Percentiles rank a stretch among this genome's conserved stretches.
phyloP scores from a whole-genome alignment of 2,329 filamentous ascomycete species.

The Daldinia sp. region DNA sequence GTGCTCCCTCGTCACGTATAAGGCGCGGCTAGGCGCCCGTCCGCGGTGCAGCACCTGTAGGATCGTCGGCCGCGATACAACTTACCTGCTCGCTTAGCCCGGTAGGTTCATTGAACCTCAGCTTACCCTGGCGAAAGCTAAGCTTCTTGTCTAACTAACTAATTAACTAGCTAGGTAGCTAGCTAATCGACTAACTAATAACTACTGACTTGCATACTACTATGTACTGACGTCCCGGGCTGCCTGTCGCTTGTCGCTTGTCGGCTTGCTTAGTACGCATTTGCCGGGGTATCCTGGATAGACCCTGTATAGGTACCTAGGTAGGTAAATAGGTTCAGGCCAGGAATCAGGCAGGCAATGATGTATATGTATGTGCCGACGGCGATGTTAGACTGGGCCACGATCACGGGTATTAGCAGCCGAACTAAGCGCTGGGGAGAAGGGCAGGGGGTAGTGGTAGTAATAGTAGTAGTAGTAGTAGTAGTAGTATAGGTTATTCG shows the following conservation, averaged over 20 bases:
- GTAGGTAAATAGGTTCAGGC: no score
- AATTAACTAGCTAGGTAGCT: neutral
- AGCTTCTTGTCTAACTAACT: neutral
- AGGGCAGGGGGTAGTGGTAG: neutral
- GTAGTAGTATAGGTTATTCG: no score
- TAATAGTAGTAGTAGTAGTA: no score
- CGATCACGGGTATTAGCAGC: neutral
- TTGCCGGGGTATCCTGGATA: neutral
- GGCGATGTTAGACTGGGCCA: no score
- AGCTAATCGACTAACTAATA: neutral
- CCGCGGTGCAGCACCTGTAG: neutral
- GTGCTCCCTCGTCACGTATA: neutral
- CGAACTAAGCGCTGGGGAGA: neutral
- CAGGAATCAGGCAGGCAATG: no score
- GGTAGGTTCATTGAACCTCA: no score
- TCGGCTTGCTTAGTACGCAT: slow-evolving; percentile 22
- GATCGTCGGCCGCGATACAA: neutral
- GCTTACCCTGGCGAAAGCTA: neutral
- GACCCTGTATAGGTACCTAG: neutral
- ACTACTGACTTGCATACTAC: neutral
- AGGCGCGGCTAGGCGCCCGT: neutral
- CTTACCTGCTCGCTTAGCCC: neutral
- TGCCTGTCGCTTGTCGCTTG: neutral
- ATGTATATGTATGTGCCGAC: no score
- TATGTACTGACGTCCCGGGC: neutral